These are phyloP conservation scores for Naegleria lovaniensis DNA, from an alignment of 208 protist genomes.

Conservation along the genomic window DNA sequence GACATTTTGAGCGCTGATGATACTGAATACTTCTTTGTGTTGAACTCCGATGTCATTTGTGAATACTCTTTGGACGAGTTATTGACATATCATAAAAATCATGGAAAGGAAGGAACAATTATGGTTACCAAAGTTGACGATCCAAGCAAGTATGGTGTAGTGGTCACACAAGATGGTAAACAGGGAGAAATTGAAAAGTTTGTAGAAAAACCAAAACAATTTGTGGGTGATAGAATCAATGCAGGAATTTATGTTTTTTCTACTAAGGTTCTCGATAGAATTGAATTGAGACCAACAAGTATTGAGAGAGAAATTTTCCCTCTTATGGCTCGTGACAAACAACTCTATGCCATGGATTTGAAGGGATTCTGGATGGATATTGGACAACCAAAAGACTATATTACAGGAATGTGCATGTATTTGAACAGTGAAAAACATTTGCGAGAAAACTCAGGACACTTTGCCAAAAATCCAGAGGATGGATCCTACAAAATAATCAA, in stretches of 20 bases:
- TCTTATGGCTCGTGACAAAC: constrained; percentile 69
- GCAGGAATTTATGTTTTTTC: constrained; percentile 94
- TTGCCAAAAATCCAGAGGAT: constrained; percentile 39
- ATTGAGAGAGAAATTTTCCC: constrained; percentile 96
- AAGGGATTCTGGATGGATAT: constrained; percentile 93
- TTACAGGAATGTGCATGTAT: constrained; percentile 73
- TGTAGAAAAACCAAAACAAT: constrained; percentile 89
- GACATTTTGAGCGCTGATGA: constrained; percentile 70
- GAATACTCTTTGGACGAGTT: constrained; percentile 85
- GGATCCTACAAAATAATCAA: constrained; percentile 53
- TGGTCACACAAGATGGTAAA: constrained; percentile 76
- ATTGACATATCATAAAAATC: constrained; percentile 82
- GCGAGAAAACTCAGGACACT: constrained; percentile 43
- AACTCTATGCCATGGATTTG: constrained; percentile 89
- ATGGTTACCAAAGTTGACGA: constrained; percentile 88
- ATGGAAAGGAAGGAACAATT: constrained; percentile 92
- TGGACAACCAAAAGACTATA: constrained; percentile 88
- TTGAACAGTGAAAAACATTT: constrained; percentile 56
- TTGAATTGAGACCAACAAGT: constrained; percentile 76
- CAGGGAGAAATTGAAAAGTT: constrained; percentile 77
- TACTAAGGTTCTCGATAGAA: constrained; percentile 84
- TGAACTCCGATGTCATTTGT: constrained; percentile 95
- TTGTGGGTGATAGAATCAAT: constrained; percentile 93
- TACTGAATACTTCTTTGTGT: constrained; percentile 88
- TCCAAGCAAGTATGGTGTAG: constrained; percentile 94